A percentile compares a stretch with the other conserved stretches of the same genome.
Conservation (phyloP, 2,329 filamentous ascomycete genomes). For the Monosporascus sp. region DNA sequence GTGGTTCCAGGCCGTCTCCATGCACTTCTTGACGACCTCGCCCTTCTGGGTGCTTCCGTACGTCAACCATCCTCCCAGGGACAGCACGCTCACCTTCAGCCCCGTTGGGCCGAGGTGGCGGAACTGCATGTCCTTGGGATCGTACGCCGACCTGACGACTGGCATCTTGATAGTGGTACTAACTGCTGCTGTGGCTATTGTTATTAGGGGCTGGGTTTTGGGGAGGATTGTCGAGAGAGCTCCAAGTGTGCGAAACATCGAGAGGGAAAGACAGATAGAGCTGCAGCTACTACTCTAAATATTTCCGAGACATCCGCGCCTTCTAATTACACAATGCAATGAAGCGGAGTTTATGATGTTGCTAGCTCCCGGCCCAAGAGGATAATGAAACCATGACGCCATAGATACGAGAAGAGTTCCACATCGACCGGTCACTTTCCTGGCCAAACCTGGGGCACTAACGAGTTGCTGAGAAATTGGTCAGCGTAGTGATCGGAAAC, state of each 20-base stretch:
- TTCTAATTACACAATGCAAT: too few relatives aligned
- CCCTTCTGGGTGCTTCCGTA: conserved; percentile 29
- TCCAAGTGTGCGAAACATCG: conserved; percentile 9
- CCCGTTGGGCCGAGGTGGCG: conserved; percentile 36
- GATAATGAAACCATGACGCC: too few relatives aligned
- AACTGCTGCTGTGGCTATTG: conserved; percentile 5
- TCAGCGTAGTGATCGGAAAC: too few relatives aligned
- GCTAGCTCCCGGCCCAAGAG: too few relatives aligned
- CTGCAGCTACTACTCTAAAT: not conserved
- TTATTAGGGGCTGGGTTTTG: conserved; percentile 8
- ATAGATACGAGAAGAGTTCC: too few relatives aligned
- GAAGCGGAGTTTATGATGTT: too few relatives aligned
- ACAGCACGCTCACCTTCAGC: conserved; percentile 37
- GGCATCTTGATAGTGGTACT: conserved; percentile 9
- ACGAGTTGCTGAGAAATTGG: too few relatives aligned
- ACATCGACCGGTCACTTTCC: too few relatives aligned
- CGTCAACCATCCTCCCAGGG: conserved; percentile 29
- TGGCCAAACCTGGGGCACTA: too few relatives aligned
- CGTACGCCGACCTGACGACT: conserved; percentile 18
- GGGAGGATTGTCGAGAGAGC: conserved; percentile 1
- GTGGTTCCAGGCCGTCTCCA: conserved; percentile 44
- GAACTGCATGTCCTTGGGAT: conserved; percentile 34
- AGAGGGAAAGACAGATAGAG: conserved; percentile 1
- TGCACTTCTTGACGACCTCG: conserved; percentile 31
- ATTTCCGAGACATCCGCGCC: too few relatives aligned